Conservation (phyloP, 352 stramenopile genomes). For the Pythium sp. region DNA sequence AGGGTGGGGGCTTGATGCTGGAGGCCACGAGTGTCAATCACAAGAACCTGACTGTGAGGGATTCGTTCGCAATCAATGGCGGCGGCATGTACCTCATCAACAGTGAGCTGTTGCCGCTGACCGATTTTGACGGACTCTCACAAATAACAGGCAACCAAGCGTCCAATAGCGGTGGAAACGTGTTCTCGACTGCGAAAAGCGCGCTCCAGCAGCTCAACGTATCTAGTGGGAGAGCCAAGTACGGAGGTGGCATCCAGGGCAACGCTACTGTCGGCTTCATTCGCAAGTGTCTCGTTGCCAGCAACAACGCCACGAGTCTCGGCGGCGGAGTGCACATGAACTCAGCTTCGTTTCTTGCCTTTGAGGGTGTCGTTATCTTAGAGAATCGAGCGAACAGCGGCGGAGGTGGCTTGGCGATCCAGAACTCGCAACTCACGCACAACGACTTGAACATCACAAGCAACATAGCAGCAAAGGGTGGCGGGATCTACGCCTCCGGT, state of each 20-base stretch:
- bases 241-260: slow-evolving; percentile 24
- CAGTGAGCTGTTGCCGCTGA: slow-evolving; percentile 15
- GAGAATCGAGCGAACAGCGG: slow-evolving; percentile 8
- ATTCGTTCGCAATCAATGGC: slow-evolving; percentile 21
- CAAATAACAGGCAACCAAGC: slow-evolving; percentile 9
- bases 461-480: slow-evolving; percentile 28
- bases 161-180: slow-evolving; percentile 14
- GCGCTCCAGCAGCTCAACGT: slow-evolving; percentile 10
- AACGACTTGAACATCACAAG: slow-evolving; percentile 19
- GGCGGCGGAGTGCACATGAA: slow-evolving; percentile 14
- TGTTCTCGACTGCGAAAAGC: background rate
- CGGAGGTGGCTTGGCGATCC: slow-evolving; percentile 28
- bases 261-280: background rate
- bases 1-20: slow-evolving; percentile 36
- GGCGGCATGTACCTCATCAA: slow-evolving; percentile 34
- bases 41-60: slow-evolving; percentile 23
- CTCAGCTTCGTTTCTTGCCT: background rate
- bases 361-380: background rate
- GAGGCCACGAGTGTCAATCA: slow-evolving; percentile 23
- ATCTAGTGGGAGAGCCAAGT: background rate
- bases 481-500: slow-evolving; percentile 23
- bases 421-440: slow-evolving; percentile 24
- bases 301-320: slow-evolving; percentile 2
- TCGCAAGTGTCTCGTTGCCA: background rate
- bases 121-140: background rate